Evolutionary conservation across 148 eudicot species (phyloP), one percentile per base, ranked within the genome.

Genomic region (Amaranthus palmeri): DNA sequence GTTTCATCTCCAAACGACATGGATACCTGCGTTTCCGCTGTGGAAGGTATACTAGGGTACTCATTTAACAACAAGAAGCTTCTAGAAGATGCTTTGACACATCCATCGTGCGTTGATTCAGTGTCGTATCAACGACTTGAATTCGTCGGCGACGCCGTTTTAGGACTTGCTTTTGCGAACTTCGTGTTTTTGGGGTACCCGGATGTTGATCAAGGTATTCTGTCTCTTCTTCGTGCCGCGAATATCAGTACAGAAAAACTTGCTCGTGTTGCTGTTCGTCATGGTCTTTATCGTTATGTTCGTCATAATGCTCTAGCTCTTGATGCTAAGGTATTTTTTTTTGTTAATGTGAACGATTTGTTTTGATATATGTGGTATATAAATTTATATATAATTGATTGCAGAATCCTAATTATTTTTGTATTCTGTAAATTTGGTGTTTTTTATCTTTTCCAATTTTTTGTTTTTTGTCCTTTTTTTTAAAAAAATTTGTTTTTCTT

Each of bases 61-160:
- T 44, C 53, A 0, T 93, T 93, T 80, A 63, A 9, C 3, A 69
- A 89, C 78, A 77, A 65, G 81, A 80, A 73, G 61, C 83, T 86
- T 58, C 72, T 92, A 1, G 90, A 89, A 69, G 85, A 86, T 2
- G 96, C 98, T 0, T 45, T 93, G 15, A 91, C 96, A 3, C 98
- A 93, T 72, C 55, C 96, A 0, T 93, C 97, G 0, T 85, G 65
- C 77, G 61, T 83, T 43, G 85, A 73, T 0, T 65, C 92, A 0
- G n/a, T 73, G 4, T 86, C 95, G 14, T 89, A 91, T 48, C 81
- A 89, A 62, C 85, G 97, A 3, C 85, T 93, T 11, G 98, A 93
- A 78, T 91, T 89, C 79, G 72, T 91, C n/a, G 98, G 98, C 40
- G 96, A 91, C 61, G 87, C 97, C 45, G 96, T 83, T 0, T 60